These are phyloP conservation scores for Lachnum nothofagi DNA, from an alignment of 2,329 filamentous ascomycete species.

Conservation along the genomic window DNA sequence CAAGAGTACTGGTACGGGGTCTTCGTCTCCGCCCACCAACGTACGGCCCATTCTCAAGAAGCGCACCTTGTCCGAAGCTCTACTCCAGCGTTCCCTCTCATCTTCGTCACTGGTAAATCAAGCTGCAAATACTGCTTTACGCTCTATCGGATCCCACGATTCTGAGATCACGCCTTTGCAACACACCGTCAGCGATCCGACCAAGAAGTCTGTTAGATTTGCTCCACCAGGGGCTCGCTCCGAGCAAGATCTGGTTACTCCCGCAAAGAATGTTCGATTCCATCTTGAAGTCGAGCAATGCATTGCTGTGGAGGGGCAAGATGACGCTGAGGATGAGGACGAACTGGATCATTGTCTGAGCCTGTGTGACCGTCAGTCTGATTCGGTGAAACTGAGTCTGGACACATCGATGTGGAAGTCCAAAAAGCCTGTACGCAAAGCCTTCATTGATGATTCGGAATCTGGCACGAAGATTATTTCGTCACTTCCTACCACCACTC, in stretches of 20 bases:
- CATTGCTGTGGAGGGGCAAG: constrained; percentile 69
- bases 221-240: constrained; percentile 32
- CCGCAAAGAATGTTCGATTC: constrained; percentile 76
- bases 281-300: constrained; percentile 91
- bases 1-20: neutral
- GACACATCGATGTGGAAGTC: neutral
- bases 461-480: neutral
- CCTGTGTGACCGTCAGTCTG: neutral
- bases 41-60: neutral
- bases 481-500: neutral
- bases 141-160: neutral
- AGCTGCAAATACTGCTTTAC: neutral
- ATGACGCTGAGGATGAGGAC: neutral
- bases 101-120: neutral
- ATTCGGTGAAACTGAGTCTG: neutral
- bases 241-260: neutral
- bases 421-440: neutral
- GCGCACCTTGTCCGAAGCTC: neutral
- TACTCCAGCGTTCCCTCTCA: neutral
- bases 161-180: neutral
- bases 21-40: neutral
- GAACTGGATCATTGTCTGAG: neutral
- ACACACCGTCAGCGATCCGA: neutral
- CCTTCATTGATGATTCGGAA: neutral
- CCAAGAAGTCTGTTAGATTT: neutral